phyloP scores from a whole-genome alignment of 2,329 filamentous ascomycete genomes.

The Aureobasidium sp. region DNA sequence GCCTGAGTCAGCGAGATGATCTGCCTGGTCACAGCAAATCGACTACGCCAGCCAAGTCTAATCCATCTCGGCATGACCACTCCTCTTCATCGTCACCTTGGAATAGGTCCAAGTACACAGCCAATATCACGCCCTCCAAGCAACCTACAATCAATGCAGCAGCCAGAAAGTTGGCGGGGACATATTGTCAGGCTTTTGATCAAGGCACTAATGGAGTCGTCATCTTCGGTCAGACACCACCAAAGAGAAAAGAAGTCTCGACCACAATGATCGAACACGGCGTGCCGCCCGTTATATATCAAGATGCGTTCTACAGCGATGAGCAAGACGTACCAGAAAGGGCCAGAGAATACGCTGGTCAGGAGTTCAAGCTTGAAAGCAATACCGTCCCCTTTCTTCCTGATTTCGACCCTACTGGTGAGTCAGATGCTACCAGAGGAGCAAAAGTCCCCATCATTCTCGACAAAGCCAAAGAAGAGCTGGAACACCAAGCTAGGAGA shows the following conservation, averaged over 20 bases:
- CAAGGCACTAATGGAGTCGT: constrained; percentile 22
- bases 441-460: constrained; percentile 41
- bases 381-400: constrained; percentile 73
- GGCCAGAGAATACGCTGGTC: constrained; percentile 75
- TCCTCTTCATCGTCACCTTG: constrained; percentile 25
- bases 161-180: not conserved
- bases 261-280: constrained; percentile 52
- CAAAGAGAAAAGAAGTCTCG: constrained; percentile 41
- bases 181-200: not conserved
- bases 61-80: not conserved
- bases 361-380: constrained; percentile 72
- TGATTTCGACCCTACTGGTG: constrained; percentile 59
- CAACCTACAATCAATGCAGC: not conserved
- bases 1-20: constrained; percentile 58
- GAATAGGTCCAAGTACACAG: constrained; percentile 28
- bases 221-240: constrained; percentile 36
- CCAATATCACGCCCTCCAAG: constrained; percentile 15
- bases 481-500: constrained; percentile 46
- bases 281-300: constrained; percentile 66
- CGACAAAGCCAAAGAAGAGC: constrained; percentile 48
- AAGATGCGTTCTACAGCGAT: constrained; percentile 77
- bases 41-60: constrained; percentile 27
- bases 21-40: constrained; percentile 42
- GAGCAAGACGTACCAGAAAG: constrained; percentile 75
- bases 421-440: constrained; percentile 50